These are phyloP conservation scores for Geotrichum candidum DNA, from an alignment of 1,139 yeast species.

Conservation along the genomic window DNA sequence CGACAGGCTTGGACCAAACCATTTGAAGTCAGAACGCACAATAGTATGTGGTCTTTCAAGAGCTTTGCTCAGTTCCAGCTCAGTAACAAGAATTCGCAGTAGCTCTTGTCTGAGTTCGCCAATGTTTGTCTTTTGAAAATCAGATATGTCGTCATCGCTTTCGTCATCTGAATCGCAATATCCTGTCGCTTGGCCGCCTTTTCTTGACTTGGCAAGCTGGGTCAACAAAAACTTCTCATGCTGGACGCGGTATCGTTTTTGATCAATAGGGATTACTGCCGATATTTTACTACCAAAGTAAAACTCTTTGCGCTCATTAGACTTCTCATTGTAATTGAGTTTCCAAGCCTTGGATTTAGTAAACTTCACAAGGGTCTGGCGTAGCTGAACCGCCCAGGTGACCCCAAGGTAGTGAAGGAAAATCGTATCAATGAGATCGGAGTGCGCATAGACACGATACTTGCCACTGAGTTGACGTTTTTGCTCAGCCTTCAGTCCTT, in stretches of 20 bases:
- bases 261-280: conserved; percentile 8
- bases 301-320: not conserved
- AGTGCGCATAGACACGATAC: conserved; percentile 20
- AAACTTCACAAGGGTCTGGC: conserved; percentile 1
- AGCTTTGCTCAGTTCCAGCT: conserved; percentile 14
- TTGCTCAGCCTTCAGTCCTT: conserved; percentile 14
- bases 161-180: conserved; percentile 6
- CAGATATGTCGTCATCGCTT: not conserved
- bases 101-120: conserved; percentile 14
- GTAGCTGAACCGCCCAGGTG: conserved; percentile 10
- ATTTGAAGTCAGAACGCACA: conserved; percentile 21
- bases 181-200: not conserved
- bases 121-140: not conserved
- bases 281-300: not conserved
- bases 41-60: conserved; percentile 18
- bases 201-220: conserved; percentile 2
- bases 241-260: not conserved
- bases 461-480: conserved; percentile 21
- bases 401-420: conserved; percentile 18
- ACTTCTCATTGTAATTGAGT: not conserved
- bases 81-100: conserved; percentile 16
- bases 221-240: conserved; percentile 3
- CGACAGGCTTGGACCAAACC: conserved; percentile 23
- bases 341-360: not conserved
- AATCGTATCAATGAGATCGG: conserved; percentile 21